phyloP scores from a whole-genome alignment of 768 basidiomycete genomes.

The Naganishia vaughanmartiniae region DNA sequence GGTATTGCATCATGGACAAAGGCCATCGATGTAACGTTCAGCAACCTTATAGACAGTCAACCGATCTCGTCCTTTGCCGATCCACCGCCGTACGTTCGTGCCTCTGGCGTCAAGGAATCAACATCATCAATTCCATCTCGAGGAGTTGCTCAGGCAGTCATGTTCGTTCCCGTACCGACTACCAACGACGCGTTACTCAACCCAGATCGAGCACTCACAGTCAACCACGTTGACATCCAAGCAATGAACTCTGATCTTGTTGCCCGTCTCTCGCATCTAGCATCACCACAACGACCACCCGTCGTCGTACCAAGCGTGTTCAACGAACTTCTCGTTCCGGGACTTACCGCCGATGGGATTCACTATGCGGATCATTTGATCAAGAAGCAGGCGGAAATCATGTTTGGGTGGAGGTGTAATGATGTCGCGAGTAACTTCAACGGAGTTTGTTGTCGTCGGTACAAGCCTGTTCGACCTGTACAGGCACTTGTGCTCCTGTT shows the following conservation, averaged over 20 bases:
- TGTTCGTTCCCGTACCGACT: slow-evolving; percentile 75
- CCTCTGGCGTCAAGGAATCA: neutral
- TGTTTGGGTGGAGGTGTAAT: slow-evolving; percentile 81
- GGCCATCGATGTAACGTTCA: slow-evolving; percentile 67
- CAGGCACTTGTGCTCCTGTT: slow-evolving; percentile 44
- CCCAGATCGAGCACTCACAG: slow-evolving; percentile 63
- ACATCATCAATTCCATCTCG: slow-evolving; percentile 43
- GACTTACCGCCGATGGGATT: slow-evolving; percentile 77
- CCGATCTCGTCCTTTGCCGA: slow-evolving; percentile 26
- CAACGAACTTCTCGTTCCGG: slow-evolving; percentile 71
- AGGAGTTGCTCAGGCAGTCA: slow-evolving; percentile 66
- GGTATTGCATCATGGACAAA: slow-evolving; percentile 75
- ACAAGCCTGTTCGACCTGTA: slow-evolving; percentile 62
- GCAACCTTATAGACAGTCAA: slow-evolving; percentile 49
- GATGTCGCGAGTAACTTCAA: slow-evolving; percentile 52
- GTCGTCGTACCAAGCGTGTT: slow-evolving; percentile 72
- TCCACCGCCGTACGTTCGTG: slow-evolving; percentile 16
- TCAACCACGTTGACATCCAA: slow-evolving; percentile 75
- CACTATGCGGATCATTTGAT: slow-evolving; percentile 69
- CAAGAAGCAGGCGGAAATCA: slow-evolving; percentile 68
- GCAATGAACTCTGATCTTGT: slow-evolving; percentile 85
- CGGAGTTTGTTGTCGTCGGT: slow-evolving; percentile 67
- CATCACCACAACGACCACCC: slow-evolving; percentile 31
- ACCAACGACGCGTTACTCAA: slow-evolving; percentile 67
- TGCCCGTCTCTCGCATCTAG: slow-evolving; percentile 59